Percentiles rank a stretch among this genome's conserved stretches.
phyloP scores from a whole-genome alignment of 1,284 basidiomycete species.

The Melampsora occidentalis region DNA sequence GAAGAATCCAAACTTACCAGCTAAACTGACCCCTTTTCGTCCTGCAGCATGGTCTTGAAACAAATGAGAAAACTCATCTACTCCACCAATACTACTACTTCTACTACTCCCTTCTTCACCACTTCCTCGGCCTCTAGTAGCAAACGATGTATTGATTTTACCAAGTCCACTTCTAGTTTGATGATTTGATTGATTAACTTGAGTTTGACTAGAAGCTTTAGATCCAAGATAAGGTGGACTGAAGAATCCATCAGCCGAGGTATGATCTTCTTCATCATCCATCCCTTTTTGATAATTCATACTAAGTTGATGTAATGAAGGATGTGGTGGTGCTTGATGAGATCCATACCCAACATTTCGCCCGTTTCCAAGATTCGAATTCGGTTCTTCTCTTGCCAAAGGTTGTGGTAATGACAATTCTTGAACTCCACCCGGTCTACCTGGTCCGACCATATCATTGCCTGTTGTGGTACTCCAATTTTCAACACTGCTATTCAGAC shows the following conservation, averaged over 20 bases:
- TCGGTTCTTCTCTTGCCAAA: constrained; percentile 36
- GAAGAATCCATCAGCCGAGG: not conserved
- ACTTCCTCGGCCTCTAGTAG: no score
- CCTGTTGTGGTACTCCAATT: constrained; percentile 36
- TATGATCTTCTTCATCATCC: not conserved
- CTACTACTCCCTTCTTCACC: not conserved
- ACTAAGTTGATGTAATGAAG: constrained; percentile 14
- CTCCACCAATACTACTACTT: not conserved
- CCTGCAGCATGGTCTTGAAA: not conserved
- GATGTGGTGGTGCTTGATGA: not conserved
- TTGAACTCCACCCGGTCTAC: constrained; percentile 18
- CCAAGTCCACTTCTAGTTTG: no score
- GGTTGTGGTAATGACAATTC: constrained; percentile 42
- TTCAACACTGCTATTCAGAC: constrained; percentile 26
- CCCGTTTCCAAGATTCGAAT: not conserved
- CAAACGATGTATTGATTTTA: no score
- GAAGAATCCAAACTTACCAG: not conserved
- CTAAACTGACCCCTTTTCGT: constrained; percentile 3
- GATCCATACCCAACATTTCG: not conserved
- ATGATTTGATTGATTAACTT: no score
- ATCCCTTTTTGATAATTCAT: not conserved
- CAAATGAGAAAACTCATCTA: constrained; percentile 1
- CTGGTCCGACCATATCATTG: constrained; percentile 7
- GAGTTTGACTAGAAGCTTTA: no score
- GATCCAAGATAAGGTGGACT: not conserved